These are phyloP conservation scores for Luvunga scandens DNA, from an alignment of 345 rosid genomes.

Conservation along the genomic window DNA sequence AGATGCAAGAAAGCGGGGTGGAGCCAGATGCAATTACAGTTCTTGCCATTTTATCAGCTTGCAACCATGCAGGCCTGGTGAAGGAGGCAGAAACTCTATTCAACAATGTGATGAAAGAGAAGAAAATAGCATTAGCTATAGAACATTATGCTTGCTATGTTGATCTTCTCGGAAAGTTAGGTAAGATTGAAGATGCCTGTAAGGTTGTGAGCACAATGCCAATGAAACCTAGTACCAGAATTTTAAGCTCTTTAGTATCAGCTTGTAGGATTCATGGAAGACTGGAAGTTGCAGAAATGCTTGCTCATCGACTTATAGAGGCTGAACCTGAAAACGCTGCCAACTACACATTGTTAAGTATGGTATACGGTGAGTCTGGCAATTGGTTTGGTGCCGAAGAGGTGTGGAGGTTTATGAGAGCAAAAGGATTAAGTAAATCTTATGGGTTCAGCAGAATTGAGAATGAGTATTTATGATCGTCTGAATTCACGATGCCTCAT, in stretches of 20 bases:
- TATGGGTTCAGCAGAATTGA: slow-evolving; percentile 40
- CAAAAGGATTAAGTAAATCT: slow-evolving; percentile 32
- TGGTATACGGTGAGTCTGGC: slow-evolving; percentile 40
- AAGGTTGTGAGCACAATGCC: slow-evolving; percentile 43
- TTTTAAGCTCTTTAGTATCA: slow-evolving; percentile 52
- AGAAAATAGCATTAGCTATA: slow-evolving; percentile 24
- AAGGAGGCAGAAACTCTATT: slow-evolving; percentile 47
- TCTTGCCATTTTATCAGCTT: slow-evolving; percentile 56
- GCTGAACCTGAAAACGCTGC: slow-evolving; percentile 51
- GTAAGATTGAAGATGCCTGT: slow-evolving; percentile 46
- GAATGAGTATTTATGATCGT: not conserved
- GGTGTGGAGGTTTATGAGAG: slow-evolving; percentile 46
- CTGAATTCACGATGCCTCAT: not conserved
- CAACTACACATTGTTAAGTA: slow-evolving; percentile 44
- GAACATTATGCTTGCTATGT: slow-evolving; percentile 58
- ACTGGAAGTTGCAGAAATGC: slow-evolving; percentile 34
- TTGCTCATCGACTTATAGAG: slow-evolving; percentile 34
- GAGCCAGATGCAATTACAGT: slow-evolving; percentile 39
- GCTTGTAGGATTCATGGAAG: slow-evolving; percentile 50
- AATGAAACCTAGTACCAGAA: slow-evolving; percentile 41
- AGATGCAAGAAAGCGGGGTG: slow-evolving; percentile 34
- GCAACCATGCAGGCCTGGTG: slow-evolving; percentile 49
- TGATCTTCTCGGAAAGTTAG: slow-evolving; percentile 59
- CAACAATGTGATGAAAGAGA: slow-evolving; percentile 16
- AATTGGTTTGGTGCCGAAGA: slow-evolving; percentile 46